Percentiles rank a stretch among this genome's conserved stretches.
These are phyloP conservation scores for Tolypocladium pustulatum DNA, from an alignment of 2,329 filamentous ascomycete species.

Conservation along the genomic window DNA sequence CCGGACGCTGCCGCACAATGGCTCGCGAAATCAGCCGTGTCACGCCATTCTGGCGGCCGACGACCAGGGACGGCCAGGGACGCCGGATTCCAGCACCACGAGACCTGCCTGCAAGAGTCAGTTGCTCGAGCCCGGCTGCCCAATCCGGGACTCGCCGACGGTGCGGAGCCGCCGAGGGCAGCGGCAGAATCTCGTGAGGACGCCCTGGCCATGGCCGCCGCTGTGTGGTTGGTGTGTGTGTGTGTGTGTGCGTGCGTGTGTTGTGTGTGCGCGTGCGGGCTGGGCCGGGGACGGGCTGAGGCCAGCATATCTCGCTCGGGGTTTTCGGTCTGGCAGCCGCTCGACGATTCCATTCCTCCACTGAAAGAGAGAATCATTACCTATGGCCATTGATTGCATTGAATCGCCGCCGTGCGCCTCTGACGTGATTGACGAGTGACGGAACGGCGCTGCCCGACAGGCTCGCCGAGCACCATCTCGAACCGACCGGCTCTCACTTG, in stretches of 20 bases:
- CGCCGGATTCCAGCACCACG: not conserved
- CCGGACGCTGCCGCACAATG: not conserved
- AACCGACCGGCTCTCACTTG: not conserved
- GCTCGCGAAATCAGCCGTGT: constrained; percentile 3
- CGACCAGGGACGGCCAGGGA: not conserved
- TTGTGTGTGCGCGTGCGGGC: too few species aligned
- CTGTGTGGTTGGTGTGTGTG: too few species aligned
- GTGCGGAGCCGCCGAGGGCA: not conserved
- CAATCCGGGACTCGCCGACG: not conserved
- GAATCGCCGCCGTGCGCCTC: not conserved
- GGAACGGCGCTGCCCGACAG: not conserved
- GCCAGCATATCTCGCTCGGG: not conserved
- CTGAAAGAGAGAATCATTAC: too few species aligned
- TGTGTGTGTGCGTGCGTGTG: too few species aligned
- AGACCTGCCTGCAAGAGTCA: not conserved
- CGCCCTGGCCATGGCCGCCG: too few species aligned
- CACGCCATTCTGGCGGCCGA: constrained; percentile 8
- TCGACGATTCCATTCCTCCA: not conserved
- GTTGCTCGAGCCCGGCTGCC: not conserved
- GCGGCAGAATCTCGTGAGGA: not conserved
- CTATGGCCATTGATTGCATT: too few species aligned
- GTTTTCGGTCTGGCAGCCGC: not conserved
- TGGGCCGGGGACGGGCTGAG: not conserved
- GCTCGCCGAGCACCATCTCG: not conserved
- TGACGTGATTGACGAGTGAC: not conserved